A percentile compares a stretch with the other conserved stretches of the same genome.
Conservation (phyloP, 1,284 basidiomycete genomes). For the Heterobasidion parviporum region DNA sequence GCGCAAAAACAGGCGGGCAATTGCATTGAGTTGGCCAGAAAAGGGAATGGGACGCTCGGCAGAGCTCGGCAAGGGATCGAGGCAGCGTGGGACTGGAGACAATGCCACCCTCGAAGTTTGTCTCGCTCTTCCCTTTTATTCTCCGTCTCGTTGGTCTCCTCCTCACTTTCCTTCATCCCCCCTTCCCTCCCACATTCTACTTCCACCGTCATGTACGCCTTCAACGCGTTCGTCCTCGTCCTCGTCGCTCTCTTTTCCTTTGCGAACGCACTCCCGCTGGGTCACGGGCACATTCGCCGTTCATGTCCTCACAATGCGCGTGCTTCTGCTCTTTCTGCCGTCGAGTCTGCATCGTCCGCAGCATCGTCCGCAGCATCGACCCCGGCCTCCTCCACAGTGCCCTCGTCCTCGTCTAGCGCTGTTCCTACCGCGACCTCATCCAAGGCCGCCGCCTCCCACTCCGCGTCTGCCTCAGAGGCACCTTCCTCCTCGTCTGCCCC, state of each 20-base stretch:
- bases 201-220: neutral
- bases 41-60: neutral
- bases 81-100: neutral
- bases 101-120: neutral
- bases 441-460: neutral
- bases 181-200: neutral
- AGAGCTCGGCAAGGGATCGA: neutral
- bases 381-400: neutral
- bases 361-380: neutral
- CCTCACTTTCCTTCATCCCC: neutral
- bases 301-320: neutral
- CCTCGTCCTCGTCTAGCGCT: neutral
- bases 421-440: neutral
- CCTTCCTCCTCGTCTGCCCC: neutral
- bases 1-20: neutral
- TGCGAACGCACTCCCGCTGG: neutral
- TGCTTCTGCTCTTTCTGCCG: neutral
- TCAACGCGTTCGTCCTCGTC: neutral
- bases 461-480: neutral
- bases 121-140: neutral
- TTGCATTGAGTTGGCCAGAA: neutral
- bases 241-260: constrained; percentile 1
- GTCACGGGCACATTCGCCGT: neutral
- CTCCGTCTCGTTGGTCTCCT: neutral
- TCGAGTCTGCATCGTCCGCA: neutral